Conservation (phyloP, 495 filamentous ascomycete species). For the Thozetella sp. region DNA sequence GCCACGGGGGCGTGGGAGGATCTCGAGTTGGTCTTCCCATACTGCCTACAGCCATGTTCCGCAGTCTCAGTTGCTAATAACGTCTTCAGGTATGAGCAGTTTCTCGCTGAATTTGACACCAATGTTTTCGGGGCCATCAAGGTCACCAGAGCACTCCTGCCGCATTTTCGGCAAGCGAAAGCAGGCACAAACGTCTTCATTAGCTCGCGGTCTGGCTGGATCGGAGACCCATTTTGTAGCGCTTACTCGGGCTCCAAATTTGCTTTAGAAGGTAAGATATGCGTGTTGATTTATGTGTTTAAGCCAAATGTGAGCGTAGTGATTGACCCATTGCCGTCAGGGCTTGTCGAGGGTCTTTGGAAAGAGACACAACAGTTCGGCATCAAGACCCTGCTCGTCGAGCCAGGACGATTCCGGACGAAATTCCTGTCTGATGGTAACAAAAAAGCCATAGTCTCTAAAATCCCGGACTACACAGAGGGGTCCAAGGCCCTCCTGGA, state of each 20-base stretch:
- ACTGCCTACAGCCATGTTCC: conserved; percentile 10
- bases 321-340: conserved; percentile 19
- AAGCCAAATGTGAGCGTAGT: no score
- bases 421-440: conserved; percentile 34
- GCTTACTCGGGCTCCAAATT: conserved; percentile 55
- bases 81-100: conserved; percentile 28
- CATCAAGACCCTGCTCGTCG: conserved; percentile 41
- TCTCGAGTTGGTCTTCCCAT: conserved; percentile 28
- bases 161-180: conserved; percentile 42
- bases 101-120: conserved; percentile 37
- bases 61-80: conserved; percentile 5
- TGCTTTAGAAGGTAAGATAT: conserved; percentile 49
- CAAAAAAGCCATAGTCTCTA: conserved; percentile 7
- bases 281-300: no score
- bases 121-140: conserved; percentile 54
- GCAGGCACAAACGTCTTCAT: conserved; percentile 47
- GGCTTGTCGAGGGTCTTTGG: conserved; percentile 43
- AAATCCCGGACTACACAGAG: conserved; percentile 26
- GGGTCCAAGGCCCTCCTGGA: conserved; percentile 15
- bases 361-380: conserved; percentile 46
- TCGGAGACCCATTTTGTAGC: conserved; percentile 30
- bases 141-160: conserved; percentile 44
- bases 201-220: conserved; percentile 41
- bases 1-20: conserved; percentile 39
- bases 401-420: conserved; percentile 52